phyloP scores from a whole-genome alignment of 164 flowering plant genomes.

The Stephania japonica region DNA sequence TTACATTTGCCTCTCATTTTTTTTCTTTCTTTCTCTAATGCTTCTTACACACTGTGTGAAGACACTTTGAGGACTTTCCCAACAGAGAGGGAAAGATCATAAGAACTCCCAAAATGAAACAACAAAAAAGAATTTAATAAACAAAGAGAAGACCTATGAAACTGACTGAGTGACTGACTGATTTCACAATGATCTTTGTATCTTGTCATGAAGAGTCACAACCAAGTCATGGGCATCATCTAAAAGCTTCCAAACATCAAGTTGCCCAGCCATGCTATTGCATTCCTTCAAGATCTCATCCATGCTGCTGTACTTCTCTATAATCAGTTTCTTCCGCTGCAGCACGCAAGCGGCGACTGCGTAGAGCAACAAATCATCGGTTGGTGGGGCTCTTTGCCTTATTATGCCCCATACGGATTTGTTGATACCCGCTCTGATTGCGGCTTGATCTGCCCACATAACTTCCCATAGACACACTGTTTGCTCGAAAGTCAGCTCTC shows the following conservation, averaged over 20 bases:
- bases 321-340: slow-evolving; percentile 81
- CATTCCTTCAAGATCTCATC: slow-evolving; percentile 92
- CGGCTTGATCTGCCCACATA: slow-evolving; percentile 98
- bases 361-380: slow-evolving; percentile 13
- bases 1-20: background rate
- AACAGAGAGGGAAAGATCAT: background rate
- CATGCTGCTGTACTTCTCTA: slow-evolving; percentile 85
- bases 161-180: background rate
- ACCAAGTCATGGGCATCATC: slow-evolving; percentile 81
- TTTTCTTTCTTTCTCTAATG: background rate
- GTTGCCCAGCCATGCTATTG: slow-evolving; percentile 43
- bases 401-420: slow-evolving; percentile 87
- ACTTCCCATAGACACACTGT: slow-evolving; percentile 94
- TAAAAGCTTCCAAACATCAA: slow-evolving; percentile 76
- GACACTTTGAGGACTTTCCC: background rate
- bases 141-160: background rate
- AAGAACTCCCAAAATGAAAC: background rate
- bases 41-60: background rate
- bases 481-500: slow-evolving; percentile 83
- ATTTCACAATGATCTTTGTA: slow-evolving; percentile 20
- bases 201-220: slow-evolving; percentile 41
- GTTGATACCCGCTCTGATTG: slow-evolving; percentile 77
- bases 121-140: background rate
- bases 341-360: slow-evolving; percentile 53
- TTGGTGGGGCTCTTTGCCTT: slow-evolving; percentile 10